Percentiles rank a stretch among this genome's conserved stretches.
These are phyloP conservation scores for Talaromyces sp. DNA, from an alignment of 2,329 filamentous ascomycete species.

Conservation along the genomic window DNA sequence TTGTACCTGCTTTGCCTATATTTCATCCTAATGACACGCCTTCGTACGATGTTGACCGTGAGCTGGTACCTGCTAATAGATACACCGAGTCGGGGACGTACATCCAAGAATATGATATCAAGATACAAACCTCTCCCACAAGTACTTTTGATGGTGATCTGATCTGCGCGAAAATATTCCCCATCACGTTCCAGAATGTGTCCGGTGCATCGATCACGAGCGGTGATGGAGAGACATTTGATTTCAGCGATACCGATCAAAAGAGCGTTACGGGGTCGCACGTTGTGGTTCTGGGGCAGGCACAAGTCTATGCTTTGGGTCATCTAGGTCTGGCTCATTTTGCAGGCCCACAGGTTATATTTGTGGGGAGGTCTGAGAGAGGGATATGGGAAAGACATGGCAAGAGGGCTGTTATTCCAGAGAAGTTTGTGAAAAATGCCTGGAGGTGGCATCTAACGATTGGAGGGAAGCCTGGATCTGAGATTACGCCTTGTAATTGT, in stretches of 20 bases:
- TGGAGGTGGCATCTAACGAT: conserved; percentile 9
- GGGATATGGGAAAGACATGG: conserved; percentile 9
- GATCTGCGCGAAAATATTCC: conserved; percentile 12
- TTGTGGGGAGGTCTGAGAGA: not conserved
- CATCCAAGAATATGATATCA: conserved; percentile 8
- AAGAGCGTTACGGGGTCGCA: not conserved
- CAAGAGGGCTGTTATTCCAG: not conserved
- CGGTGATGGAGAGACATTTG: not conserved
- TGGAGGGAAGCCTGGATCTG: conserved; percentile 10
- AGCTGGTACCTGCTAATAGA: not conserved
- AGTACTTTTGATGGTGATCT: not conserved
- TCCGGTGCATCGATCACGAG: not conserved
- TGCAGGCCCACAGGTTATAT: conserved; percentile 2
- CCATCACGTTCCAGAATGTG: not conserved
- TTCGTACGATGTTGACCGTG: not conserved
- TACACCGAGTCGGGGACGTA: conserved; percentile 4
- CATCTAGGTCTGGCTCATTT: not conserved
- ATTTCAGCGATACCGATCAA: not conserved
- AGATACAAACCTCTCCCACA: conserved; percentile 4
- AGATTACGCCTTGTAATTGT: conserved; percentile 8
- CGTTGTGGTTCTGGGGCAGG: conserved; percentile 7
- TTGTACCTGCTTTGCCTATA: conserved; percentile 10
- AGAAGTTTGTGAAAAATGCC: not conserved
- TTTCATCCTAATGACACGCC: conserved; percentile 13
- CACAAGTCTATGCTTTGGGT: not conserved